These are phyloP conservation scores for Tolypocladium sp. DNA, from an alignment of 2,329 filamentous ascomycete species.

Conservation along the genomic window DNA sequence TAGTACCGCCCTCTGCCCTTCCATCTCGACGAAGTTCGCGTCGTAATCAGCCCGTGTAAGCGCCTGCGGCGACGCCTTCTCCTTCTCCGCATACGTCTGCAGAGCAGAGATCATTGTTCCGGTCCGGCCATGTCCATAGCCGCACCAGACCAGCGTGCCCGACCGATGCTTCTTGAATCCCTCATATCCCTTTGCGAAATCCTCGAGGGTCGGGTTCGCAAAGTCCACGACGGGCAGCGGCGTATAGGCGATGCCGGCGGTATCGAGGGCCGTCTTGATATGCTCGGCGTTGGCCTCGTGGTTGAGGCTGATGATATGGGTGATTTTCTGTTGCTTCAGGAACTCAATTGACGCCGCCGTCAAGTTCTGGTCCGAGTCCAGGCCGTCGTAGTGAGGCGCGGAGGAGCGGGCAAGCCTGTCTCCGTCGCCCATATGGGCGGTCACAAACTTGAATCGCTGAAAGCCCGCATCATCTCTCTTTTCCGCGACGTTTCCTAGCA, in stretches of 20 bases:
- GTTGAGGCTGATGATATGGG: conserved; percentile 2
- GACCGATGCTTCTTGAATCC: background rate
- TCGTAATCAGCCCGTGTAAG: background rate
- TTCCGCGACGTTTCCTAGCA: background rate
- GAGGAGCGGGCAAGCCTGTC: conserved; percentile 3
- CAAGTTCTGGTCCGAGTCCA: background rate
- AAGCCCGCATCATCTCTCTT: background rate
- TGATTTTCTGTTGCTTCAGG: background rate
- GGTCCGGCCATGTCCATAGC: conserved; percentile 6
- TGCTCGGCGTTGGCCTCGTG: background rate
- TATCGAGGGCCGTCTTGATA: background rate
- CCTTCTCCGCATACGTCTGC: conserved; percentile 1
- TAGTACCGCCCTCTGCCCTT: background rate
- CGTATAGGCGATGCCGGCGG: conserved; percentile 1
- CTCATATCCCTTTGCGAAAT: background rate
- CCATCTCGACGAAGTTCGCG: background rate
- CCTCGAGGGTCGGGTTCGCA: background rate
- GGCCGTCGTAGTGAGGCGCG: background rate
- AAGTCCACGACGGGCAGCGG: background rate
- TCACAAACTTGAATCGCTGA: background rate
- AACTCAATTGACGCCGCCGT: background rate
- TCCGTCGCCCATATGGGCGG: background rate
- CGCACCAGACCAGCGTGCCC: conserved; percentile 6
- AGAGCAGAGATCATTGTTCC: conserved; percentile 3
- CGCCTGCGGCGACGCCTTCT: background rate